phyloP scores from a whole-genome alignment of 2,329 filamentous ascomycete species.

The Bipolaris oryzae region DNA sequence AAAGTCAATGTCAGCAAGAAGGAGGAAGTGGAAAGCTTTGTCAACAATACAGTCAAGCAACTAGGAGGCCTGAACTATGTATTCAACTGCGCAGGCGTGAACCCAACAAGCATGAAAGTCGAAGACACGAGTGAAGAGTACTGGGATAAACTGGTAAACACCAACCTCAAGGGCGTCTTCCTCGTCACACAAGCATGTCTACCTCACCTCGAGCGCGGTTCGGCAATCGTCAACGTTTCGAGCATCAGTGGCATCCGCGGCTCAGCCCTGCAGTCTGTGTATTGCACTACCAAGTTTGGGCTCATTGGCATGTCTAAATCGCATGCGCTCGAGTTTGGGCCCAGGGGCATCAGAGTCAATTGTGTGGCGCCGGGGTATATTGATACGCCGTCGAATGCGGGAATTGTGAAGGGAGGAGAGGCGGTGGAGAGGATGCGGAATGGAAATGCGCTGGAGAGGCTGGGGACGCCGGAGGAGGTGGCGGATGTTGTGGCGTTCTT shows the following conservation, averaged over 20 bases:
- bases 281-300: constrained; percentile 45
- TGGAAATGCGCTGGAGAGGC: constrained; percentile 51
- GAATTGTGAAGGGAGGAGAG: constrained; percentile 56
- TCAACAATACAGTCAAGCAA: constrained; percentile 46
- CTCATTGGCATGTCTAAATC: constrained; percentile 45
- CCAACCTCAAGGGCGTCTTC: constrained; percentile 55
- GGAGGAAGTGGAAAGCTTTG: constrained; percentile 50
- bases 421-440: constrained; percentile 49
- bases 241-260: constrained; percentile 35
- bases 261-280: constrained; percentile 37
- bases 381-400: constrained; percentile 57
- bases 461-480: constrained; percentile 56
- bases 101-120: constrained; percentile 53
- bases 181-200: constrained; percentile 53
- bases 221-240: constrained; percentile 40
- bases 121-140: constrained; percentile 54
- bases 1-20: constrained; percentile 56
- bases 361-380: constrained; percentile 51
- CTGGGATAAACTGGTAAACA: constrained; percentile 54
- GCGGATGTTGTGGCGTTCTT: constrained; percentile 59
- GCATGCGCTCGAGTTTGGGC: constrained; percentile 42
- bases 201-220: constrained; percentile 41
- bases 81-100: constrained; percentile 57
- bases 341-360: constrained; percentile 40
- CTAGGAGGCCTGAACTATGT: constrained; percentile 50